phyloP scores from a whole-genome alignment of 2,329 filamentous ascomycete genomes.

The Diaporthe longicolla region DNA sequence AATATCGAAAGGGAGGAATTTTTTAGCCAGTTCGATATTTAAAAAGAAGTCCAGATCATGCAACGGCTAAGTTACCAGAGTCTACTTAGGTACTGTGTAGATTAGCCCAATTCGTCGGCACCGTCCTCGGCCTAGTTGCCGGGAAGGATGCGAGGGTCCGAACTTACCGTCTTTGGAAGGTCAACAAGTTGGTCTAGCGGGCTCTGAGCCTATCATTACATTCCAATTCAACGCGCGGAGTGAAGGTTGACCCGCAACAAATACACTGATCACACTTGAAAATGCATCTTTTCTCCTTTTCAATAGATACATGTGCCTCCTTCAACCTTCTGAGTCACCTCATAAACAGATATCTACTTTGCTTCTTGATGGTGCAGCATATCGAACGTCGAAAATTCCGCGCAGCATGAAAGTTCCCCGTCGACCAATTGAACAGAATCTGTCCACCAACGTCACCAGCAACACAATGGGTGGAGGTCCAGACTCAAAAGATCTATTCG shows the following conservation, averaged over 20 bases:
- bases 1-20: neutral
- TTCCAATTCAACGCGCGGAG: neutral
- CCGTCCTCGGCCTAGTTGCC: constrained; percentile 13
- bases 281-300: neutral
- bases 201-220: neutral
- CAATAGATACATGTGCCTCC: neutral
- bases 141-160: neutral
- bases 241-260: constrained; percentile 25
- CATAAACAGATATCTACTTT: neutral
- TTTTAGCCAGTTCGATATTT: no score
- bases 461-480: constrained; percentile 30
- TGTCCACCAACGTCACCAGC: neutral
- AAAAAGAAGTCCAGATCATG: neutral
- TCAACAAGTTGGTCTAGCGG: neutral
- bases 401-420: neutral
- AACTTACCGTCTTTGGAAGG: constrained; percentile 24
- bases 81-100: neutral
- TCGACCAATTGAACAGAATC: neutral
- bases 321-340: neutral
- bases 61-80: neutral
- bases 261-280: neutral
- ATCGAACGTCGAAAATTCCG: neutral
- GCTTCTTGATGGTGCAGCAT: neutral
- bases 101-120: neutral
- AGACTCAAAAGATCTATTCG: constrained; percentile 28